Evolutionary conservation across 78 protist genomes (phyloP), one percentile per base, ranked within the genome.

Genomic region (Capsaspora owczarzaki): DNA sequence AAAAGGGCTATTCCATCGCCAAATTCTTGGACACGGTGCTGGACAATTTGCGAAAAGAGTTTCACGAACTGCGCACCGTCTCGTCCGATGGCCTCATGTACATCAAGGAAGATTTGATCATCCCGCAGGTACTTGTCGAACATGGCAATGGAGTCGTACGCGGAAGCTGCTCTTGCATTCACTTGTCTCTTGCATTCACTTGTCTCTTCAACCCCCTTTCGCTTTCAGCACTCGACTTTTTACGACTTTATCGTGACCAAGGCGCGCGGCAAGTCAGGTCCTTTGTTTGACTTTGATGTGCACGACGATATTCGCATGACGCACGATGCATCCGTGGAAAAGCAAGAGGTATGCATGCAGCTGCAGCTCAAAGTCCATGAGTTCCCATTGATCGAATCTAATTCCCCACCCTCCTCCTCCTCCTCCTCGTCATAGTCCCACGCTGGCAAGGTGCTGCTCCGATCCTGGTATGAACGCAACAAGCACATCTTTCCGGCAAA

Each of bases 221-320:
- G 23, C 71, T n/a, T n/a, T 10, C 82, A 86, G 85, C 79, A 81
- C 35, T 83, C 84, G 80, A 82, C 96, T 29, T 94, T 94, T 61
- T 93, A 94, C 83, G 97, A 94, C 61, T 80, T 94, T 33, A 94
- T 94, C 40, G 77, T 89, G 25, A 76, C 75, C 27, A 83, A 88
- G 63, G 96, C 95, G 33, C 79, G 95, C 56, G 97, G 95, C 20
- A 92, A 93, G 84, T 81, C 90, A 23, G 97, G 97, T 1, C 97
- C 95, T 6, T 75, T 92, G 44, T 94, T 90, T 78, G 53, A 85
- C 76, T 92, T 91, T 71, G 96, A 88, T 40, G 95, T 89, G 49
- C 96, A 89, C 76, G 97, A 93, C 27, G 97, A 94, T 49, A 82
- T 94, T 42, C 89, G 97, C 42, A 41, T 94, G 38, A 51, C 84